A percentile compares a stretch with the other conserved stretches of the same genome.
Evolutionary conservation across 2,329 filamentous ascomycete species (phyloP).

Genomic region (Claviceps purpurea): DNA sequence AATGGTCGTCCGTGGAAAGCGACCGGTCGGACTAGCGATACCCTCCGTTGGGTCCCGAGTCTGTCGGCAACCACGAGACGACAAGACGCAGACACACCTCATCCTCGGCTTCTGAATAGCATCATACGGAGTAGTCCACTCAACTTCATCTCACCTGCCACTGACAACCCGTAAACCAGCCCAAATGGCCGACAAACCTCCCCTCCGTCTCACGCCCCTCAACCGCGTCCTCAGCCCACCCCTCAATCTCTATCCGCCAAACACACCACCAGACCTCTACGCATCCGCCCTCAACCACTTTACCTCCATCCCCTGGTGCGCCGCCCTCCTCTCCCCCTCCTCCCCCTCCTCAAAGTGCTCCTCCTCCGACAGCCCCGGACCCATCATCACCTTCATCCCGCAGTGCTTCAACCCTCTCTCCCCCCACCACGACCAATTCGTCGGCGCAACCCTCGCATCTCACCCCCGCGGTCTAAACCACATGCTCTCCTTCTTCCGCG

Average conservation of each 20-base stretch:
- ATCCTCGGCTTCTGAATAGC: no score
- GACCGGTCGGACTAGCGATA: no score
- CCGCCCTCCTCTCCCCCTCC: slow-evolving; percentile 14
- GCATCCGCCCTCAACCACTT: slow-evolving; percentile 18
- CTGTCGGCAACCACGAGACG: no score
- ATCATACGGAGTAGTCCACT: no score
- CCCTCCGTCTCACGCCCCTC: slow-evolving; percentile 3
- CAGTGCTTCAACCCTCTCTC: slow-evolving; percentile 18
- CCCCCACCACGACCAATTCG: slow-evolving; percentile 19
- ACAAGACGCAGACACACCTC: no score
- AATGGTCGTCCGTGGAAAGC: no score
- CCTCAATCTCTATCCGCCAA: slow-evolving; percentile 16
- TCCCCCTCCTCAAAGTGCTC: background rate
- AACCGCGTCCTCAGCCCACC: slow-evolving; percentile 18
- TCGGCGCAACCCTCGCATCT: slow-evolving; percentile 19
- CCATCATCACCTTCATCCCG: slow-evolving; percentile 20
- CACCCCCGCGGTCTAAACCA: slow-evolving; percentile 15
- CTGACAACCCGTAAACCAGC: no score
- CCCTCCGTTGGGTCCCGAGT: no score
- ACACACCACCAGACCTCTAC: slow-evolving; percentile 15
- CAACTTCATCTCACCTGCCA: no score
- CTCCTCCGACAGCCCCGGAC: background rate
- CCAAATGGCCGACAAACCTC: background rate
- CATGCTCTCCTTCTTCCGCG: slow-evolving; percentile 22
- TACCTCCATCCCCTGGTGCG: slow-evolving; percentile 22